Conservation (phyloP, 352 stramenopile genomes). For the Blastocystis sp. region DNA sequence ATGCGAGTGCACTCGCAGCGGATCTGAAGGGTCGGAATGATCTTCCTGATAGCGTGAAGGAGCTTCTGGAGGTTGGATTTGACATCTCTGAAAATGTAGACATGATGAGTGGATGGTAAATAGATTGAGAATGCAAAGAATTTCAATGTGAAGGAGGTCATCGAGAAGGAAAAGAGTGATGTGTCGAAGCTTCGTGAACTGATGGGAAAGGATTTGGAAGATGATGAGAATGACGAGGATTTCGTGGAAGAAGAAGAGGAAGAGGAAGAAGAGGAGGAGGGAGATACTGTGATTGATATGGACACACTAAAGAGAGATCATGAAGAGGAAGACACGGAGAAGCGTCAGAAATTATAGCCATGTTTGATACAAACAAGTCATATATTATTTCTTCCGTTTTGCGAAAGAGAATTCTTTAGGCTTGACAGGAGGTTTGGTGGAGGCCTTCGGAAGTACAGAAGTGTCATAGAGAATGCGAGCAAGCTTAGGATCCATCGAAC, state of each 20-base stretch:
- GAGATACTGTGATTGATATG: neutral
- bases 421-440: neutral
- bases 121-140: neutral
- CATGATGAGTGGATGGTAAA: neutral
- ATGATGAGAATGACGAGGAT: slow-evolving; percentile 3
- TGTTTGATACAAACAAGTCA: neutral
- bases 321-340: neutral
- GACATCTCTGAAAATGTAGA: neutral
- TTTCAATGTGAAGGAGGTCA: slow-evolving; percentile 18
- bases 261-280: slow-evolving; percentile 38
- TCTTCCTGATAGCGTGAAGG: neutral
- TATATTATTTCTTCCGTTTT: neutral
- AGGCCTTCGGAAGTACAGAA: neutral
- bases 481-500: slow-evolving; percentile 45
- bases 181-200: slow-evolving; percentile 10
- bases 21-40: neutral
- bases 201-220: neutral
- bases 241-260: neutral
- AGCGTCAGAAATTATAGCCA: neutral
- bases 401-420: slow-evolving; percentile 19
- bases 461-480: slow-evolving; percentile 28
- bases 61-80: neutral
- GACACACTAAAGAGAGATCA: neutral
- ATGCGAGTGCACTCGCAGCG: neutral
- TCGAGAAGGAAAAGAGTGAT: slow-evolving; percentile 30